Conservation (phyloP, 2,329 filamentous ascomycete species). For the Colletotrichum gigasporum region DNA sequence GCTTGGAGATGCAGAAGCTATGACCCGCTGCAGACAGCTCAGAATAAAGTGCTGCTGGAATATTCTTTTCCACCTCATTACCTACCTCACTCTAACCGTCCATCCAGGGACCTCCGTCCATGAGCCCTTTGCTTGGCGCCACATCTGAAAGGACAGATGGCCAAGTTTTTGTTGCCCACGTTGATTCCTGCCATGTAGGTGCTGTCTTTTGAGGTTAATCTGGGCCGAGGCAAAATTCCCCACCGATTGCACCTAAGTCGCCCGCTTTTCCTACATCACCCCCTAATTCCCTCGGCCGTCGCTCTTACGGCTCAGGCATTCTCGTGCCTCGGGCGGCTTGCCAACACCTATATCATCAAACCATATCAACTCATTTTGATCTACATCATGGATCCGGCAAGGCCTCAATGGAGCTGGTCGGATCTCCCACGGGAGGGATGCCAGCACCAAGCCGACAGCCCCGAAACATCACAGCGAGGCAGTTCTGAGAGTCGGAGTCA, state of each 20-base stretch:
- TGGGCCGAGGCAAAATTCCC: constrained; percentile 5
- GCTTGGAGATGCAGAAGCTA: neutral
- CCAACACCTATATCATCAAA: neutral
- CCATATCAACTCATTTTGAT: too few species aligned
- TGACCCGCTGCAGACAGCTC: constrained; percentile 20
- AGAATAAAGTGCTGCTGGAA: constrained; percentile 31
- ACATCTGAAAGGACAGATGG: constrained; percentile 18
- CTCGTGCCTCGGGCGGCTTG: neutral
- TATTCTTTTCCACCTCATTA: constrained; percentile 16
- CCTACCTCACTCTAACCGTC: too few species aligned
- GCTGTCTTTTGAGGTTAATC: constrained; percentile 2
- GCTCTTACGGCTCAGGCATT: neutral
- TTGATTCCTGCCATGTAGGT: constrained; percentile 27
- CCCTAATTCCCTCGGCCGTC: neutral
- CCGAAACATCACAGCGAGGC: neutral
- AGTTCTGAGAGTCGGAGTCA: neutral
- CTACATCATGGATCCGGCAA: constrained; percentile 14
- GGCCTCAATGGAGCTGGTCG: constrained; percentile 25
- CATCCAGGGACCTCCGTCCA: neutral
- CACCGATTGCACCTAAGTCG: neutral
- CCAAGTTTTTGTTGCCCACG: neutral
- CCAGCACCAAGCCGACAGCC: neutral
- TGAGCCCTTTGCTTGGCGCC: constrained; percentile 2
- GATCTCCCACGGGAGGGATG: neutral
- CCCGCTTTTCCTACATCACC: neutral